Conservation (phyloP, 192 early-diverging fungal genomes). For the Coemansia sp. region DNA sequence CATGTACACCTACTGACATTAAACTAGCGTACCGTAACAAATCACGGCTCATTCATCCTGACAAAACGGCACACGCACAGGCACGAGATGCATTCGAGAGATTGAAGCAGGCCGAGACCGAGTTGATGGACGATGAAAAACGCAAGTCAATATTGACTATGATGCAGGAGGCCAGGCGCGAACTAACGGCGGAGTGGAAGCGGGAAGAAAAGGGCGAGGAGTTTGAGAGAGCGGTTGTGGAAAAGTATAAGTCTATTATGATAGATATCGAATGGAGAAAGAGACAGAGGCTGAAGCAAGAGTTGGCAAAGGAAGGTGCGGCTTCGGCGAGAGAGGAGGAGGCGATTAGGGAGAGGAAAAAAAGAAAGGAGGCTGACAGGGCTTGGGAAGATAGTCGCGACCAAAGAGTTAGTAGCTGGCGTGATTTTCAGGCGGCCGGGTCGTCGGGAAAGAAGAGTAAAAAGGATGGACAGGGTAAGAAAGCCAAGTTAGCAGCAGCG, state of each 20-base stretch:
- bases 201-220: slow-evolving; percentile 5
- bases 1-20: slow-evolving; percentile 31
- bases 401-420: slow-evolving; percentile 49
- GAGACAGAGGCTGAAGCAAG: slow-evolving; percentile 41
- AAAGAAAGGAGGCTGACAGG: slow-evolving; percentile 32
- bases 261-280: slow-evolving; percentile 51
- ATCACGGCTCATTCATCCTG: slow-evolving; percentile 51
- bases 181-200: slow-evolving; percentile 30
- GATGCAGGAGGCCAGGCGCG: slow-evolving; percentile 40
- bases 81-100: slow-evolving; percentile 51
- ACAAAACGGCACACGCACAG: slow-evolving; percentile 37
- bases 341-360: slow-evolving; percentile 13
- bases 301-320: slow-evolving; percentile 42
- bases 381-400: slow-evolving; percentile 49
- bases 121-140: slow-evolving; percentile 48
- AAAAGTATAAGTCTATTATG: slow-evolving; percentile 36
- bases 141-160: slow-evolving; percentile 31
- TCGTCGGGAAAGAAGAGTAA: slow-evolving; percentile 11
- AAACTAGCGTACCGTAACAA: slow-evolving; percentile 42
- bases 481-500: not conserved
- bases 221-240: slow-evolving; percentile 29
- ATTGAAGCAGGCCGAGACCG: slow-evolving; percentile 40
- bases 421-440: slow-evolving; percentile 26
- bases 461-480: not conserved
- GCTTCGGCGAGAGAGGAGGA: slow-evolving; percentile 29